Conservation (phyloP, 345 rosid species). For the Populus simonii region DNA sequence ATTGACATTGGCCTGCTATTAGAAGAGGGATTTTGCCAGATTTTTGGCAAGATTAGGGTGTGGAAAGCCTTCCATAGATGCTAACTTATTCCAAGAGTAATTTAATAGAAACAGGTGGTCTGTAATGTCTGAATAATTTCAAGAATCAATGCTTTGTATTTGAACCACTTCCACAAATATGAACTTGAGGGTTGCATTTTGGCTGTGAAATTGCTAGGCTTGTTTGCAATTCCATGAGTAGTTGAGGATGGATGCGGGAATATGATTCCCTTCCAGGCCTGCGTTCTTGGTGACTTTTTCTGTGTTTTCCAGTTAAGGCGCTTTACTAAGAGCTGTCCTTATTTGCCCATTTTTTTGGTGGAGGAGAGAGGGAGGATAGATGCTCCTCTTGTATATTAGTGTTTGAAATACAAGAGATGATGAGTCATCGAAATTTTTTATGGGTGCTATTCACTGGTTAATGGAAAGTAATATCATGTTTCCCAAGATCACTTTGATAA, state of each 20-base stretch:
- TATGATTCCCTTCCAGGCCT: neutral
- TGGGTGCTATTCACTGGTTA: constrained; percentile 1
- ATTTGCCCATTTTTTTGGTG: neutral
- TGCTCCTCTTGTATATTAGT: neutral
- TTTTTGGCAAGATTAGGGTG: neutral
- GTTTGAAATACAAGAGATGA: neutral
- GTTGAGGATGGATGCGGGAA: neutral
- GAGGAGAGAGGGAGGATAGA: too few species aligned
- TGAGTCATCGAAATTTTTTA: too few species aligned
- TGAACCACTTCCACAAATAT: neutral
- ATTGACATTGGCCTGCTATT: neutral
- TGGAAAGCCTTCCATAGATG: neutral
- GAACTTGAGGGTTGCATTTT: neutral
- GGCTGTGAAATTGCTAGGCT: neutral
- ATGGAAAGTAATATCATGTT: neutral
- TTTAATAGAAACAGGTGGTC: too few species aligned
- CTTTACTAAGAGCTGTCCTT: neutral
- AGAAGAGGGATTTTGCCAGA: neutral
- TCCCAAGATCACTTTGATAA: neutral
- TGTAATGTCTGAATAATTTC: neutral
- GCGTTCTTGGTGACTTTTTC: neutral
- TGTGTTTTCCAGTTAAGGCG: neutral
- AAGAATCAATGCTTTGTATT: neutral
- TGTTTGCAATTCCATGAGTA: neutral
- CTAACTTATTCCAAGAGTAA: neutral